phyloP scores from a whole-genome alignment of 768 basidiomycete species.

The Lepiota subincarnata region DNA sequence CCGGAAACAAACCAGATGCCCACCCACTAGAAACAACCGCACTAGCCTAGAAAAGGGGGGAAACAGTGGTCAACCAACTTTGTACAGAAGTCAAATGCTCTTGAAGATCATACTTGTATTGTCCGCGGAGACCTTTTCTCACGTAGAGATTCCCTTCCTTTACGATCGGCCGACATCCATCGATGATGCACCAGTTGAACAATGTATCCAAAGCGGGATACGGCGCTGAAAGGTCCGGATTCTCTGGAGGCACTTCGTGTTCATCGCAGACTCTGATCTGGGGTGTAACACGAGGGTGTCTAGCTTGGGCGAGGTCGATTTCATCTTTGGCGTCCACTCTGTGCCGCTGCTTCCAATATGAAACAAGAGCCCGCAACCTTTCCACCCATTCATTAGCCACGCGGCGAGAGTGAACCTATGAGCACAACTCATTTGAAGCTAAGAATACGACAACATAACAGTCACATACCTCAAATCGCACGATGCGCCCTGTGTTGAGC shows the following conservation, averaged over 20 bases:
- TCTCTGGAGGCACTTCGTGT: constrained; percentile 43
- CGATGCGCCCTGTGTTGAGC: constrained; percentile 59
- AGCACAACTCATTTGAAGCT: neutral
- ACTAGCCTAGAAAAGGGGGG: constrained; percentile 43
- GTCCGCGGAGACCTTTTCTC: constrained; percentile 64
- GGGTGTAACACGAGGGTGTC: constrained; percentile 58
- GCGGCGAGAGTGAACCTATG: constrained; percentile 58
- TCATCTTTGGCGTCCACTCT: constrained; percentile 72
- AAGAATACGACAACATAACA: neutral
- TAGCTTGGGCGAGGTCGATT: constrained; percentile 70
- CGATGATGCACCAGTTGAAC: constrained; percentile 86
- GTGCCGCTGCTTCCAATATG: constrained; percentile 80
- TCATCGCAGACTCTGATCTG: constrained; percentile 38
- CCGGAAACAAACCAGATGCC: constrained; percentile 69
- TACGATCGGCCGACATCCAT: constrained; percentile 72
- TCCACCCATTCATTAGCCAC: constrained; percentile 85
- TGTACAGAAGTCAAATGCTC: neutral
- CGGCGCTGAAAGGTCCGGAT: constrained; percentile 49
- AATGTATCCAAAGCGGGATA: constrained; percentile 57
- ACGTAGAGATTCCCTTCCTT: constrained; percentile 72
- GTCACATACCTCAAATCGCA: constrained; percentile 72
- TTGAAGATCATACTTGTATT: constrained; percentile 62
- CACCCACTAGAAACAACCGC: constrained; percentile 71
- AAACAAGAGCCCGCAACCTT: constrained; percentile 60
- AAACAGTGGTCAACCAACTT: constrained; percentile 5